These are phyloP conservation scores for Coniochaeta prunicola DNA, from an alignment of 2,329 filamentous ascomycete species.

Conservation along the genomic window DNA sequence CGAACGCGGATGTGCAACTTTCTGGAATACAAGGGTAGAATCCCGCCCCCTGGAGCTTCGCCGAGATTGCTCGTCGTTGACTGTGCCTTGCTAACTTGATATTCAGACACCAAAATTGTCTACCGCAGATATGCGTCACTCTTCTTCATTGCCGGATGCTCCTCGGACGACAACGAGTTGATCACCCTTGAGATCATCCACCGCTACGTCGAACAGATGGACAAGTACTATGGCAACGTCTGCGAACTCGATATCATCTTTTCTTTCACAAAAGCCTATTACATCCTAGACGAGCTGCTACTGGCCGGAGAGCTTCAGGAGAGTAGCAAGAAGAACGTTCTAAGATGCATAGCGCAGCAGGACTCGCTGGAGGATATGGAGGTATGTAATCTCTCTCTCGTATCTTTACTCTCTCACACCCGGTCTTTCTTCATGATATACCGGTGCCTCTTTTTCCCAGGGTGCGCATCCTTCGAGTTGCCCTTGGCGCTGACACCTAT, in stretches of 20 bases:
- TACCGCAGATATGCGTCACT: constrained; percentile 98
- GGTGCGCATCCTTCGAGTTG: background rate
- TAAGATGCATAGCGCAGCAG: constrained; percentile 93
- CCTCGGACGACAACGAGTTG: constrained; percentile 95
- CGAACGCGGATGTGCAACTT: constrained; percentile 99
- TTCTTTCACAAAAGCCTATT: constrained; percentile 99
- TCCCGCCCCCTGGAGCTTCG: background rate
- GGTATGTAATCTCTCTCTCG: constrained; percentile 54
- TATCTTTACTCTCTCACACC: no score
- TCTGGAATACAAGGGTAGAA: constrained; percentile 94
- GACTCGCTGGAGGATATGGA: constrained; percentile 98
- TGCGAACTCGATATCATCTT: constrained; percentile 99
- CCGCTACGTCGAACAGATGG: constrained; percentile 99
- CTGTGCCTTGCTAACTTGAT: background rate
- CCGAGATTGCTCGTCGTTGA: constrained; percentile 2
- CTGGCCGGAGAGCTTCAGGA: constrained; percentile 96
- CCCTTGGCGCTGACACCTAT: constrained; percentile 1
- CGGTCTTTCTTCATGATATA: constrained; percentile 3
- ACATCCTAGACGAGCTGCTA: constrained; percentile 94
- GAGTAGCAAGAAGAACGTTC: constrained; percentile 98
- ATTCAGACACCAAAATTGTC: constrained; percentile 89
- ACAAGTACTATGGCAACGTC: constrained; percentile 99
- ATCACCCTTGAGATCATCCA: constrained; percentile 98
- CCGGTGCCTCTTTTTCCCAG: constrained; percentile 1
- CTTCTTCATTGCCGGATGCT: constrained; percentile 97